Conservation (phyloP, 2,329 filamentous ascomycete genomes). For the Aspergillus versicolor region DNA sequence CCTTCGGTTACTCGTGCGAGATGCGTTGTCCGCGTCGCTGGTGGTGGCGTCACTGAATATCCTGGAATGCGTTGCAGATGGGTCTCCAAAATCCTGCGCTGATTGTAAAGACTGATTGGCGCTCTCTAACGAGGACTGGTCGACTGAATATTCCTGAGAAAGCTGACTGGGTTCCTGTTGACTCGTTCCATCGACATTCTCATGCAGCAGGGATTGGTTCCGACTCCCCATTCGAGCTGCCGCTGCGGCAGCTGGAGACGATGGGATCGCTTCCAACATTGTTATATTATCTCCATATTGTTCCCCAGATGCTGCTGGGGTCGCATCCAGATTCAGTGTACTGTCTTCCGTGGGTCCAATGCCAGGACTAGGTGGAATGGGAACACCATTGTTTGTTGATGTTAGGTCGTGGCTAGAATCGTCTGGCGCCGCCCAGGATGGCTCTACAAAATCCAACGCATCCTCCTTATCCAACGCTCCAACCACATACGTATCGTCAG, state of each 20-base stretch:
- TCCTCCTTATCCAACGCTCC: conserved; percentile 33
- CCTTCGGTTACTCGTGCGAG: conserved; percentile 27
- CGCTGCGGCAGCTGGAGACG: conserved; percentile 47
- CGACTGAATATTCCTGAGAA: conserved; percentile 23
- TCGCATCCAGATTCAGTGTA: conserved; percentile 20
- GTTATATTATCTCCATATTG: conserved; percentile 34
- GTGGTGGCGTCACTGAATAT: conserved; percentile 28
- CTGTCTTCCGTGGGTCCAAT: conserved; percentile 16
- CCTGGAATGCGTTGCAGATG: conserved; percentile 27
- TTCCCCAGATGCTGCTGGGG: conserved; percentile 17
- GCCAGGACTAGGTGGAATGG: conserved; percentile 20
- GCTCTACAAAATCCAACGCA: conserved; percentile 23
- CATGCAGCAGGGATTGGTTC: conserved; percentile 33
- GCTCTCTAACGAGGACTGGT: conserved; percentile 22
- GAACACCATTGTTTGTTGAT: conserved; percentile 18
- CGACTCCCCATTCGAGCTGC: conserved; percentile 41
- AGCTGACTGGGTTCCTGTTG: conserved; percentile 20
- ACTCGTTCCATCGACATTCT: conserved; percentile 20
- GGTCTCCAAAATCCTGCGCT: conserved; percentile 25
- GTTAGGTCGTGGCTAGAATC: conserved; percentile 22
- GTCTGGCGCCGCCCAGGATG: conserved; percentile 27
- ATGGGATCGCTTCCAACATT: conserved; percentile 42
- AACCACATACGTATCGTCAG: conserved; percentile 47
- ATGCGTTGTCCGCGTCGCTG: conserved; percentile 22
- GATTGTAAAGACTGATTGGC: conserved; percentile 26